Evolutionary conservation across 371 early-diverging fungal species (phyloP).

Genomic region (Mortierella sp.): DNA sequence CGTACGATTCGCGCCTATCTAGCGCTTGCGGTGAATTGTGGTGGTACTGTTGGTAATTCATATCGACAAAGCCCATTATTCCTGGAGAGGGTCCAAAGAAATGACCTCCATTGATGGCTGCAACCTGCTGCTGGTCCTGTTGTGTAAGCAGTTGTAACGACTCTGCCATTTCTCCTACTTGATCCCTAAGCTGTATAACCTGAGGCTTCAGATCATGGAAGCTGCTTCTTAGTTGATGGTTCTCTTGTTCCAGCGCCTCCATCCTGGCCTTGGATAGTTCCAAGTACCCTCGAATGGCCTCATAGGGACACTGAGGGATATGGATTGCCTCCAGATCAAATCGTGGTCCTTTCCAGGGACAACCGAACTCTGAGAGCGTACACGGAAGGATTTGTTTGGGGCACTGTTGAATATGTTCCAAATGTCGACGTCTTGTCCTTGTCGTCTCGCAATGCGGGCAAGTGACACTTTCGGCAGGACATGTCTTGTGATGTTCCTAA

Average conservation of each 20-base stretch:
- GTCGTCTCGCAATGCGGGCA: conserved; percentile 70
- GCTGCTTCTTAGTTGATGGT: conserved; percentile 56
- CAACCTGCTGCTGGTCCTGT: conserved; percentile 29
- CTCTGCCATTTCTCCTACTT: conserved; percentile 58
- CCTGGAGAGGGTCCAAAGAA: conserved; percentile 7
- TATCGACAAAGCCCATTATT: conserved; percentile 33
- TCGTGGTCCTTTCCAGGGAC: conserved; percentile 69
- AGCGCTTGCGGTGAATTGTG: not conserved
- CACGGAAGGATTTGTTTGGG: conserved; percentile 64
- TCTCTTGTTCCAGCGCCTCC: conserved; percentile 59
- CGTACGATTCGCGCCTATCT: conserved; percentile 24
- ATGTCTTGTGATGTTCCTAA: conserved; percentile 69
- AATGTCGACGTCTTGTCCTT: conserved; percentile 60
- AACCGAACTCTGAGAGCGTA: conserved; percentile 65
- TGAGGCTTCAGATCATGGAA: conserved; percentile 60
- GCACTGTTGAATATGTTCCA: conserved; percentile 63
- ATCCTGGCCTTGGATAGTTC: conserved; percentile 59
- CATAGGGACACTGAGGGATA: conserved; percentile 64
- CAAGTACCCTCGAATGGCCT: conserved; percentile 68
- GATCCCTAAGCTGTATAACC: conserved; percentile 56
- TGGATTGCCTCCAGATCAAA: conserved; percentile 56
- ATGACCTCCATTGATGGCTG: conserved; percentile 3
- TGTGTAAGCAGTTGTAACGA: conserved; percentile 38
- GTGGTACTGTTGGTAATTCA: conserved; percentile 15
- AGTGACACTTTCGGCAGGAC: conserved; percentile 66